Evolutionary conservation across 2,329 filamentous ascomycete genomes (phyloP).

Genomic region (Iodosphaeria phyllophila): DNA sequence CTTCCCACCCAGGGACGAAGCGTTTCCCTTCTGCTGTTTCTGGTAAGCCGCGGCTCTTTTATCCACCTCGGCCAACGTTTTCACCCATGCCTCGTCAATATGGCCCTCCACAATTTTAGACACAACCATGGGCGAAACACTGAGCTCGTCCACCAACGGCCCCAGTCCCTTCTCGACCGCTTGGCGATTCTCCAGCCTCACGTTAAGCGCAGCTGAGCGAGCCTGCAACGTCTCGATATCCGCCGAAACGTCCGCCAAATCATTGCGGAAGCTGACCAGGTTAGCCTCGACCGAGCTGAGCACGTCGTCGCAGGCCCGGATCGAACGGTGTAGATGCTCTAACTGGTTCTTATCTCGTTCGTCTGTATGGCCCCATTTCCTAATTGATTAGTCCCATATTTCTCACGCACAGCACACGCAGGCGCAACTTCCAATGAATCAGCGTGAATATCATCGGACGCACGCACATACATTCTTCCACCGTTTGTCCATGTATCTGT

Average conservation of each 20-base stretch:
- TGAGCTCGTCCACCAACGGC: slow-evolving; percentile 81
- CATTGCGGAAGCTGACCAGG: slow-evolving; percentile 79
- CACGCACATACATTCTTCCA: slow-evolving; percentile 53
- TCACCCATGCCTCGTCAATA: slow-evolving; percentile 81
- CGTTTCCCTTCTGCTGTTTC: no score
- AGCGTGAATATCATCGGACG: no score
- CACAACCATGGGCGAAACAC: slow-evolving; percentile 68
- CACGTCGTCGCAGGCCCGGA: slow-evolving; percentile 79
- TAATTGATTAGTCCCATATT: no score
- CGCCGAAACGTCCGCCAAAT: slow-evolving; percentile 77
- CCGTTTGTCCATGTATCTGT: slow-evolving; percentile 40
- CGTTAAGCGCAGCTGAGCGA: slow-evolving; percentile 65
- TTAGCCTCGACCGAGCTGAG: slow-evolving; percentile 86
- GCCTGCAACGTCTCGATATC: slow-evolving; percentile 90
- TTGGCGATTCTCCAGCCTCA: slow-evolving; percentile 73
- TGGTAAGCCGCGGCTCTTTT: slow-evolving; percentile 57
- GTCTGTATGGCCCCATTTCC: slow-evolving; percentile 24
- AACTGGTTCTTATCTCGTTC: slow-evolving; percentile 71
- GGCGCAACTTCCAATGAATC: neutral
- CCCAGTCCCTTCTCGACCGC: slow-evolving; percentile 76
- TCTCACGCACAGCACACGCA: neutral
- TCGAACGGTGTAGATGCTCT: slow-evolving; percentile 78
- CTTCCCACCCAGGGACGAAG: slow-evolving; percentile 38
- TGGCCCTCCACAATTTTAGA: slow-evolving; percentile 72
- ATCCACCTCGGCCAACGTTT: slow-evolving; percentile 61